Percentiles rank a stretch among this genome's conserved stretches.
These are phyloP conservation scores for Agaricus sinodeliciosus DNA, from an alignment of 768 basidiomycete species.

Conservation along the genomic window DNA sequence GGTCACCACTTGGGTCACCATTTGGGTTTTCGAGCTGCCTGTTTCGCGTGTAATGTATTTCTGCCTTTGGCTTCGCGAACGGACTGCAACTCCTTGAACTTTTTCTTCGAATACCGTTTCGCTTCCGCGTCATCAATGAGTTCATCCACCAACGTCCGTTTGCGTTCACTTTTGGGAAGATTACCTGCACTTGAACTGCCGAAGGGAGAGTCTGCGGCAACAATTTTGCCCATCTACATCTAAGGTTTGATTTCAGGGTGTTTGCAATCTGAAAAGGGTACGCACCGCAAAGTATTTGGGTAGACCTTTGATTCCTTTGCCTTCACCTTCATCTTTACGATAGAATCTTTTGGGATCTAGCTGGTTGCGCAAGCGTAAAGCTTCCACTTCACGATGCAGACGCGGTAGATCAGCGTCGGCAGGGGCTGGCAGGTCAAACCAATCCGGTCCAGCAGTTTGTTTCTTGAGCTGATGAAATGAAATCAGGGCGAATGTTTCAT, in stretches of 20 bases:
- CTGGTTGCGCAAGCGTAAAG: conserved; percentile 78
- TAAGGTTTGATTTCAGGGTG: conserved; percentile 6
- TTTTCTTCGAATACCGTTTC: conserved; percentile 84
- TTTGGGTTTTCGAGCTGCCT: conserved; percentile 55
- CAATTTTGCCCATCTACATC: conserved; percentile 69
- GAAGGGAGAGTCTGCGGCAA: conserved; percentile 67
- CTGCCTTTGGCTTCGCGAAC: conserved; percentile 63
- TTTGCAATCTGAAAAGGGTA: conserved; percentile 10
- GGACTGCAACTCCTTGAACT: conserved; percentile 73
- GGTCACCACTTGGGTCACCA: conserved; percentile 38
- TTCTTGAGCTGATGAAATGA: conserved; percentile 47
- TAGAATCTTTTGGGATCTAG: conserved; percentile 93
- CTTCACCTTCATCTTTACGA: conserved; percentile 79
- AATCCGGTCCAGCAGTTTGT: conserved; percentile 70
- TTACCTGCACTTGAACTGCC: conserved; percentile 65
- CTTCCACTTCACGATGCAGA: conserved; percentile 80
- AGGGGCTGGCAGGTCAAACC: conserved; percentile 88
- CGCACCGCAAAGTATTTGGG: conserved; percentile 89
- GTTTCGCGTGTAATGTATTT: conserved; percentile 62
- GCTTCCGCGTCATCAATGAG: conserved; percentile 85
- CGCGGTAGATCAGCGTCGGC: conserved; percentile 72
- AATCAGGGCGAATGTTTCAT: background rate
- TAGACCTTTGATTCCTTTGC: conserved; percentile 76
- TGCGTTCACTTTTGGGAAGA: conserved; percentile 60
- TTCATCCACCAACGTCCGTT: conserved; percentile 83